Evolutionary conservation across 2,329 filamentous ascomycete genomes (phyloP).

Genomic region (Neopestalotiopsis rosae): DNA sequence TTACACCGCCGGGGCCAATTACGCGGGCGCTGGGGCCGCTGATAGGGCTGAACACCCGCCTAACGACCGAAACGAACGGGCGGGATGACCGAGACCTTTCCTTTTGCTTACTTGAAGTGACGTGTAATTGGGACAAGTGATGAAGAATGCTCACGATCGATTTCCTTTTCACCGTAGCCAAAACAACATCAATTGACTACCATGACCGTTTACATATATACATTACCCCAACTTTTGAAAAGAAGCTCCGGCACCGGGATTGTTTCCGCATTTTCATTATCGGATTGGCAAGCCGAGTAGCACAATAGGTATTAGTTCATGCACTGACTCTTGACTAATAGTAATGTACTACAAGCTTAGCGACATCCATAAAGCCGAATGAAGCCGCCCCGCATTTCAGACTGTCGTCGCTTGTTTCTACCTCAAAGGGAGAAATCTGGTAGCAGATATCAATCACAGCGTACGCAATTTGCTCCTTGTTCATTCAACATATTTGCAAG

Average conservation of each 20-base stretch:
- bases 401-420: no score
- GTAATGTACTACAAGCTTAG: neutral
- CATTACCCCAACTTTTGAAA: neutral
- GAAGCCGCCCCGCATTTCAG: no score
- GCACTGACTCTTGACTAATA: neutral
- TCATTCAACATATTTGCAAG: no score
- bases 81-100: neutral
- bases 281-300: neutral
- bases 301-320: neutral
- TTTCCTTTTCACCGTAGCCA: no score
- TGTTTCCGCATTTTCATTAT: neutral
- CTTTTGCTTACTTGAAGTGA: neutral
- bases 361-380: neutral
- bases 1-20: conserved; percentile 1
- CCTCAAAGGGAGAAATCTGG: no score
- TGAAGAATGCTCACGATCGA: neutral
- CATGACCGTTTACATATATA: neutral
- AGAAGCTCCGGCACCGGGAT: neutral
- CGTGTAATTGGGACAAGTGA: neutral
- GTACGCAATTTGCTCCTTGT: no score
- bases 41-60: conserved; percentile 7
- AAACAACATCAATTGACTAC: neutral
- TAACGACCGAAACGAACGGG: neutral
- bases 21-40: conserved; percentile 9
- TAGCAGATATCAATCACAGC: no score